These are phyloP conservation scores for Kazachstania martiniae DNA, from an alignment of 805 yeast species.

Conservation along the genomic window DNA sequence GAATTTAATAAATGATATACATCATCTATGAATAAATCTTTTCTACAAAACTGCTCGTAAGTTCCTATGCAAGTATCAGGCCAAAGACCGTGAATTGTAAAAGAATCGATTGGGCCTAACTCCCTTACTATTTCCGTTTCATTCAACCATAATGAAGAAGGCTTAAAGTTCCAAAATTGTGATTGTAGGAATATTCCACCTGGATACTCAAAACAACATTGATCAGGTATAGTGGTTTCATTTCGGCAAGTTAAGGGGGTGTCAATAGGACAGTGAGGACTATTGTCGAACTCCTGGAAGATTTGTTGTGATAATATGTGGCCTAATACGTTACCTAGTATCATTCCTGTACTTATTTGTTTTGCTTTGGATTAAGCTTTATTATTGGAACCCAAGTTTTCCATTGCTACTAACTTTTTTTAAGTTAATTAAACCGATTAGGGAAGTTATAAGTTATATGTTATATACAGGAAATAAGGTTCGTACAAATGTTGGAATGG, in stretches of 20 bases:
- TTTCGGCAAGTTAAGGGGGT: conserved; percentile 54
- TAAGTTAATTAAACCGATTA: too few species aligned
- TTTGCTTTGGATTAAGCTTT: too few species aligned
- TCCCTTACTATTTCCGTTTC: conserved; percentile 18
- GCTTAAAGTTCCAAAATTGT: conserved; percentile 87
- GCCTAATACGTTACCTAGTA: too few species aligned
- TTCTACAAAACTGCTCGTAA: conserved; percentile 70
- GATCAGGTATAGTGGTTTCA: conserved; percentile 40
- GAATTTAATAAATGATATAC: conserved; percentile 36
- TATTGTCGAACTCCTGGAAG: too few species aligned
- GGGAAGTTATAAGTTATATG: too few species aligned
- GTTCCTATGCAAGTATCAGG: conserved; percentile 81
- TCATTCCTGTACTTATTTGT: too few species aligned
- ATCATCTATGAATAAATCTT: conserved; percentile 41
- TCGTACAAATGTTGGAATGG: too few species aligned
- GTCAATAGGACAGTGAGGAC: conserved; percentile 41
- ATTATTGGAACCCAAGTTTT: too few species aligned
- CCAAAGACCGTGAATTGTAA: conserved; percentile 84
- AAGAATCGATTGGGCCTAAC: conserved; percentile 57
- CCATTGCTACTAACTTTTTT: too few species aligned
- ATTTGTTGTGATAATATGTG: too few species aligned
- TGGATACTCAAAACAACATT: conserved; percentile 80
- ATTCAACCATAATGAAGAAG: conserved; percentile 31
- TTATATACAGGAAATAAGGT: too few species aligned
- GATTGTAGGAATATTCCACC: conserved; percentile 79